phyloP scores from a whole-genome alignment of 352 stramenopile genomes.

The Phytophthora pinifolia region DNA sequence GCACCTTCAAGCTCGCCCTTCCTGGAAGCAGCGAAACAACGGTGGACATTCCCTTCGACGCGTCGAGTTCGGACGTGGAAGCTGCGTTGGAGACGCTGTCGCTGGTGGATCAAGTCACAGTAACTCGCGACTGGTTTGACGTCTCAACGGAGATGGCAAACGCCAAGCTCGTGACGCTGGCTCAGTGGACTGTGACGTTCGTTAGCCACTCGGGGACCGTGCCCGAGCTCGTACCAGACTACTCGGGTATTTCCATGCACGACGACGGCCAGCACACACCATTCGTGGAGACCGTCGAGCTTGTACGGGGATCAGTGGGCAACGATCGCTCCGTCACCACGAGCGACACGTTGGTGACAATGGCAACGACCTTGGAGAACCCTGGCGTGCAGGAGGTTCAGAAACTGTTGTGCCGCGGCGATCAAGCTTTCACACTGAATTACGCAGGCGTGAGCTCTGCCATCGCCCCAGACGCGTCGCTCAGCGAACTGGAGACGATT shows the following conservation, averaged over 20 bases:
- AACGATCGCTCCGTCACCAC: slow-evolving; percentile 74
- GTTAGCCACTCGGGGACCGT: slow-evolving; percentile 51
- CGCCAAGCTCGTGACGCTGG: slow-evolving; percentile 39
- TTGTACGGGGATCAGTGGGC: slow-evolving; percentile 50
- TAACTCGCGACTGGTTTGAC: slow-evolving; percentile 75
- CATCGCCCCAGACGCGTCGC: slow-evolving; percentile 42
- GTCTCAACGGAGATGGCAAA: slow-evolving; percentile 42
- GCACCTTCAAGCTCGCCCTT: slow-evolving; percentile 72
- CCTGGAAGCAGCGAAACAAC: slow-evolving; percentile 53
- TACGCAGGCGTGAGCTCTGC: slow-evolving; percentile 29
- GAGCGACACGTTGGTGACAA: slow-evolving; percentile 48
- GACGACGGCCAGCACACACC: slow-evolving; percentile 54
- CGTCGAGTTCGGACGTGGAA: slow-evolving; percentile 45
- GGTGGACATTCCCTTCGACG: slow-evolving; percentile 63
- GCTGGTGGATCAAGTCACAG: slow-evolving; percentile 77
- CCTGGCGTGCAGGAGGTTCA: slow-evolving; percentile 75
- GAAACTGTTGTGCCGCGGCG: slow-evolving; percentile 55
- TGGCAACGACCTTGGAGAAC: slow-evolving; percentile 54
- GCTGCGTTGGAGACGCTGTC: slow-evolving; percentile 76
- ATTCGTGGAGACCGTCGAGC: slow-evolving; percentile 53
- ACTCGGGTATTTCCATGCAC: slow-evolving; percentile 35
- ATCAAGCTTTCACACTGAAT: slow-evolving; percentile 42
- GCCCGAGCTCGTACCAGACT: slow-evolving; percentile 46
- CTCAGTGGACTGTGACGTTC: slow-evolving; percentile 81
- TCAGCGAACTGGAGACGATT: slow-evolving; percentile 47